These are phyloP conservation scores for Xylaria arbuscula DNA, from an alignment of 2,329 filamentous ascomycete species.

Conservation along the genomic window DNA sequence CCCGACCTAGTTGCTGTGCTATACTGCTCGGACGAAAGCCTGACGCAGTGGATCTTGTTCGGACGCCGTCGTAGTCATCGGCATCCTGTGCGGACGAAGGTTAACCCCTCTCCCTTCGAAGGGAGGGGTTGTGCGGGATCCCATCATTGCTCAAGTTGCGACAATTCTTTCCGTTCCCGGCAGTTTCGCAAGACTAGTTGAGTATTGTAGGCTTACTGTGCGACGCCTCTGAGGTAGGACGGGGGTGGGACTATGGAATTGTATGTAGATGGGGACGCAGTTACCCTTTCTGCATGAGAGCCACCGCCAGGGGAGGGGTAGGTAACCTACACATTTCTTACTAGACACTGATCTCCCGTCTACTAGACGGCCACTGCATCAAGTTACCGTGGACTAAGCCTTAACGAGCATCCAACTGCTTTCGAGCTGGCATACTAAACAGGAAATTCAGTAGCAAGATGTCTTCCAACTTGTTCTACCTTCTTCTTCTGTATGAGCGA, in stretches of 20 bases:
- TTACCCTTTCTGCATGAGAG: not conserved
- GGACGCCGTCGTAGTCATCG: not conserved
- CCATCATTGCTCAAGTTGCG: slow-evolving; percentile 12
- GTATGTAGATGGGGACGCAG: too few species aligned
- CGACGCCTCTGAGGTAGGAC: too few species aligned
- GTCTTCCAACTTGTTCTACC: not conserved
- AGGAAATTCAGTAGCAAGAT: not conserved
- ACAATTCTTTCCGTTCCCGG: slow-evolving; percentile 5
- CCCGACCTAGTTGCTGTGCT: not conserved
- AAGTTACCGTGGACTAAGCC: not conserved
- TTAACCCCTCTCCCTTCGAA: slow-evolving; percentile 17
- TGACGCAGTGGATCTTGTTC: not conserved
- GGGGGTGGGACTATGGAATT: too few species aligned
- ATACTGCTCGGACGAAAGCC: not conserved
- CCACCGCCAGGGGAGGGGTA: not conserved
- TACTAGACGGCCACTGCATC: too few species aligned
- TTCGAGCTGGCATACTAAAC: not conserved
- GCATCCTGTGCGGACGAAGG: not conserved
- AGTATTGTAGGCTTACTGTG: too few species aligned
- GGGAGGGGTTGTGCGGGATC: slow-evolving; percentile 13
- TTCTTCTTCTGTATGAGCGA: not conserved
- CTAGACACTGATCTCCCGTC: too few species aligned
- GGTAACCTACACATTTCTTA: not conserved
- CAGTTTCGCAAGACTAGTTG: not conserved
- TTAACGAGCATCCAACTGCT: not conserved